These are phyloP conservation scores for Arachnomyces sp. DNA, from an alignment of 2,329 filamentous ascomycete species.

Conservation along the genomic window DNA sequence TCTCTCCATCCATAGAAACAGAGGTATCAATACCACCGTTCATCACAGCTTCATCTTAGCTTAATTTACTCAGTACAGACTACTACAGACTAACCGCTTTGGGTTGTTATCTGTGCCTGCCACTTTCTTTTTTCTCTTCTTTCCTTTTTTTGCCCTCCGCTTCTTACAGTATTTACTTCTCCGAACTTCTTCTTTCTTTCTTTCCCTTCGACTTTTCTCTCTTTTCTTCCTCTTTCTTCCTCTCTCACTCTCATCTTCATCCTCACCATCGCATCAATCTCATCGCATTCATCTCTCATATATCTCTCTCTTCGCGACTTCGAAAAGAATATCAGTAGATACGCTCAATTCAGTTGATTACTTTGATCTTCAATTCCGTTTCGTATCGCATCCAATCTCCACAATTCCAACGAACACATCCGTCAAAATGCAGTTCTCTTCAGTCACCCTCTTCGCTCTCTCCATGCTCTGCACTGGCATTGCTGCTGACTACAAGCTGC, in stretches of 20 bases:
- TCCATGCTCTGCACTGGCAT: slow-evolving; percentile 39
- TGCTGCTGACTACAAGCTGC: slow-evolving; percentile 38
- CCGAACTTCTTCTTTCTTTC: slow-evolving; percentile 3
- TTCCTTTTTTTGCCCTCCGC: slow-evolving; percentile 3
- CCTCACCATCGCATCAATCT: background rate
- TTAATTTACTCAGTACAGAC: too few relatives aligned
- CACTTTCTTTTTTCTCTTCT: background rate
- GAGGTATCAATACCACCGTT: too few relatives aligned
- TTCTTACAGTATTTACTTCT: background rate
- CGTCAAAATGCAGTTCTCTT: slow-evolving; percentile 42
- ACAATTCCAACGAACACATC: slow-evolving; percentile 10
- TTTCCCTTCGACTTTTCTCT: slow-evolving; percentile 3
- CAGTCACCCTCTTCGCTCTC: slow-evolving; percentile 39
- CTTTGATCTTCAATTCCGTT: background rate
- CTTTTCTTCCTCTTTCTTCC: background rate
- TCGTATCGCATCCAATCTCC: slow-evolving; percentile 2
- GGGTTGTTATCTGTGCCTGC: too few relatives aligned
- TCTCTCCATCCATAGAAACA: too few relatives aligned
- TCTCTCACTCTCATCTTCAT: background rate
- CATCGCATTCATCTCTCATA: too few relatives aligned
- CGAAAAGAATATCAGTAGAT: too few relatives aligned
- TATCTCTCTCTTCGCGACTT: too few relatives aligned
- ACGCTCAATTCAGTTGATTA: too few relatives aligned
- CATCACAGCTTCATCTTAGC: too few relatives aligned
- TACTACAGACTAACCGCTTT: too few relatives aligned